Percentiles rank a stretch among this genome's conserved stretches.
Conservation (phyloP, 495 filamentous ascomycete genomes). For the Niebla homalea region DNA sequence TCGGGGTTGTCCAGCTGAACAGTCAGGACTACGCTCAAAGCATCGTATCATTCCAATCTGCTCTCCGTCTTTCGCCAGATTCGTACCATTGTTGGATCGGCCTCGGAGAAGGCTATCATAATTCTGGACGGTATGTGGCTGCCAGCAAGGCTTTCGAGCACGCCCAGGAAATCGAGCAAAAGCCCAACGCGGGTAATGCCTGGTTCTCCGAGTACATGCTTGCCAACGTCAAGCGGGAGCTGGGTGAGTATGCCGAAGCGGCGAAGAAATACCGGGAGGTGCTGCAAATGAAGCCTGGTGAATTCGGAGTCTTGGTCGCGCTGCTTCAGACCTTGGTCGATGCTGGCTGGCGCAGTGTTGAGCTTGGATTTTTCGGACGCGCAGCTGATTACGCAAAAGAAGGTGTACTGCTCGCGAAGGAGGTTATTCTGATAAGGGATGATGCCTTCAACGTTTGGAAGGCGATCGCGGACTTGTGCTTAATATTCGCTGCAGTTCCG, state of each 20-base stretch:
- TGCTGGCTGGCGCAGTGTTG: constrained; percentile 59
- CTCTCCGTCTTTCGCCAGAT: constrained; percentile 65
- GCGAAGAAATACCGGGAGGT: constrained; percentile 63
- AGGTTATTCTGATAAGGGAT: constrained; percentile 35
- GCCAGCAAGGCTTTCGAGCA: constrained; percentile 83
- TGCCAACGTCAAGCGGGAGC: constrained; percentile 85
- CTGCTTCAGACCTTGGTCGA: constrained; percentile 78
- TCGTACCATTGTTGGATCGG: constrained; percentile 96
- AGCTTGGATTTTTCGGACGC: constrained; percentile 72
- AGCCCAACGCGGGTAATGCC: constrained; percentile 27
- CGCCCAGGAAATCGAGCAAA: constrained; percentile 52
- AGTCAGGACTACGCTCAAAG: constrained; percentile 80
- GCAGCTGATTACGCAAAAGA: constrained; percentile 51
- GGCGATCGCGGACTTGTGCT: constrained; percentile 76
- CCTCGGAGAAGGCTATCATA: constrained; percentile 89
- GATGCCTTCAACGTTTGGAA: constrained; percentile 94
- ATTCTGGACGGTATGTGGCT: constrained; percentile 81
- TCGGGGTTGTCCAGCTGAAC: constrained; percentile 93
- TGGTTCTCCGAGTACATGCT: constrained; percentile 97
- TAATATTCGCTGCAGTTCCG: constrained; percentile 67
- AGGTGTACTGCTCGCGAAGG: constrained; percentile 41
- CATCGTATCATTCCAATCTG: constrained; percentile 80
- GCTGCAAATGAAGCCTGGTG: constrained; percentile 46
- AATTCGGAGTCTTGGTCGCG: constrained; percentile 78
- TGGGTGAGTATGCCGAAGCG: constrained; percentile 77